Base-by-base conservation (phyloP, 768 basidiomycete genomes). In the Lyophyllum semitale region DNA sequence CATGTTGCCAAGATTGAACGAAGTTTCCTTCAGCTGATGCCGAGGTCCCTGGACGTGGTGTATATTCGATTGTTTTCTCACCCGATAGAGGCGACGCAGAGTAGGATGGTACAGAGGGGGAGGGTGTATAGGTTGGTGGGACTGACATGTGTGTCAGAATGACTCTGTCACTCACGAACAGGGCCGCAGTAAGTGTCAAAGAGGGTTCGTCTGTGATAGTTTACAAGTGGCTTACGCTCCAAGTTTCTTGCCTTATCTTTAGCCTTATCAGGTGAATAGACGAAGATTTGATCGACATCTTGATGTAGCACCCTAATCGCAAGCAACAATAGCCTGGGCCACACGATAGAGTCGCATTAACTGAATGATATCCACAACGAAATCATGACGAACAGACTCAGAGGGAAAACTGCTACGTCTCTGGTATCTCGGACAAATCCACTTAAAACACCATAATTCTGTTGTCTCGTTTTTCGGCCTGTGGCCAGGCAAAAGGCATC, bases 351-450 rank as follows among this genome's bases (percentile, higher is more conserved):
- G 27, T 13, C 8, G n/a, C 17, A 40, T 63, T 48, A 63, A 54
- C 18, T 37, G 46, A 59, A 46, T 32, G 64, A 66, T 51, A 67
- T 66, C 74, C 72, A 77, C 61, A 68, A 66, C 6, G 75, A 73
- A 43, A 77, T 66, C 22, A 73, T 15, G n/a, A 68, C 60, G 59
- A 82, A 79, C 17, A 75, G 54, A 41, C 61, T 63, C 9, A 83
- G 45, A 11, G 80, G 79, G 53, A 77, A 75, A 17, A 75, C 43
- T 6, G 79, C 77, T 46, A 81, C 66, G 58, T 77, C 74, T 61
- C 72, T 66, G 18, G 73, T 59, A 61, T 81, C 80, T 8, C 64
- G 68, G 42, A 78, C n/a, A 38, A 70, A 69, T 12, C 69, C 67
- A 32, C 57, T 44, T 27, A 69, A 48, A 45, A 73, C 66, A 23